These are phyloP conservation scores for Triangularia setosa DNA, from an alignment of 2,329 filamentous ascomycete genomes.

Conservation along the genomic window DNA sequence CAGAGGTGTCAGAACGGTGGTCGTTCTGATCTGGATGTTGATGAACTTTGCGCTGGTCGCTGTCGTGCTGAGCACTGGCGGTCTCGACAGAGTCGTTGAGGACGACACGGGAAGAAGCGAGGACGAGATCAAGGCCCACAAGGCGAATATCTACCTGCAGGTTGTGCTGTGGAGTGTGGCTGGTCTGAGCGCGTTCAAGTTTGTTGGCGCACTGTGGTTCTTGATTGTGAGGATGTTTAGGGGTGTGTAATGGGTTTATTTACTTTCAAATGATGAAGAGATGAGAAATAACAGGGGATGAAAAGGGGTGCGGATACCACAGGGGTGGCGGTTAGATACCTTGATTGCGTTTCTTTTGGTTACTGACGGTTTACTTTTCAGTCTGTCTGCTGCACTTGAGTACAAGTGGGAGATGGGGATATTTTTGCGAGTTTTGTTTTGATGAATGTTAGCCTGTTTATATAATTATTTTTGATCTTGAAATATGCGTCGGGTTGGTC, in stretches of 20 bases:
- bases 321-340: not conserved
- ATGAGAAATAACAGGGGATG: not conserved
- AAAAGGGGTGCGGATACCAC: not conserved
- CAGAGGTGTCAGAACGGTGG: conserved; percentile 86
- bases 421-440: not conserved
- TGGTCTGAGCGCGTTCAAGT: conserved; percentile 77
- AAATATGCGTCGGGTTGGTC: not conserved
- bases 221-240: conserved; percentile 84
- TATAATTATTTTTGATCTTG: not conserved
- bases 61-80: conserved; percentile 80
- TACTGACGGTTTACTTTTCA: not conserved
- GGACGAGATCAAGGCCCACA: conserved; percentile 43
- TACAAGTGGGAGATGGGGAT: not conserved
- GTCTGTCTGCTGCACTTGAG: not conserved
- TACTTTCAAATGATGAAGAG: not conserved
- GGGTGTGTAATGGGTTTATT: conserved; percentile 50
- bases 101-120: conserved; percentile 36
- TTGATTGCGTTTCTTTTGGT: not conserved
- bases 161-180: conserved; percentile 89
- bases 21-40: conserved; percentile 95
- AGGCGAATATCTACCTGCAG: conserved; percentile 77
- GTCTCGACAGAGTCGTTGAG: conserved; percentile 64
- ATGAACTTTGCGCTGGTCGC: conserved; percentile 87
- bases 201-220: conserved; percentile 86
- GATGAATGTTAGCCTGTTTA: not conserved